Base-by-base conservation (phyloP, 169 alveolate genomes). In the Toxoplasma gondii region DNA sequence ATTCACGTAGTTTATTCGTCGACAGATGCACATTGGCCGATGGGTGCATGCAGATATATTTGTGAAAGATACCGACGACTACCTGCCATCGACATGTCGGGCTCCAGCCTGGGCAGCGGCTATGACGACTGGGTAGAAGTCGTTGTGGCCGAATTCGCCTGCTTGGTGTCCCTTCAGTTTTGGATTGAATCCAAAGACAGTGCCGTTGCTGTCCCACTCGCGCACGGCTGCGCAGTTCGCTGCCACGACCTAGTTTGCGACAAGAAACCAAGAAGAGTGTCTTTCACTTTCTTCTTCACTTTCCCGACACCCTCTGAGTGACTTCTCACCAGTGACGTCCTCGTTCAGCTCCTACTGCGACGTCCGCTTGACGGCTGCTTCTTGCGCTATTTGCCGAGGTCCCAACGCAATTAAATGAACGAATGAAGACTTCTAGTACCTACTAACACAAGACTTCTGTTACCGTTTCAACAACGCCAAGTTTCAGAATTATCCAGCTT, bases 121-220 rank as follows among this genome's bases (percentile, higher is more conserved):
- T 80, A 95, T 58, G 49, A 92, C 94, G 67, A 95, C 96, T 0
- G 96, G 96, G 78, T 95, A 95, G 92, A 95, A 95, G 94, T 95
- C 96, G 91, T 95, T 95, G 94, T 95, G 96, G 12, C 96, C 96
- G n/a, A 95, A 95, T 88, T 95, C 96, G 0, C 96, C 96, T 45
- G 94, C 83, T 44, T 78, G 94, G 82, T 95, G 96, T 31, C 91
- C 95, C 31, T 91, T 88, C 67, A 82, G 83, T 17, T 64, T 90
- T 39, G 94, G 92, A 49, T 92, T 92, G 88, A 41, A 95, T 22
- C 95, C 95, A 81, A 80, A 82, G 44, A 91, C 95, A 31, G 95
- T 95, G 78, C 96, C 96, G 54, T 95, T 95, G 94, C 94, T 69
- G 92, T 95, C 96, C 95, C 95, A 95, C 91, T 95, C 96, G 10